phyloP scores from a whole-genome alignment of 768 basidiomycete species.

The Boletellus sp. region DNA sequence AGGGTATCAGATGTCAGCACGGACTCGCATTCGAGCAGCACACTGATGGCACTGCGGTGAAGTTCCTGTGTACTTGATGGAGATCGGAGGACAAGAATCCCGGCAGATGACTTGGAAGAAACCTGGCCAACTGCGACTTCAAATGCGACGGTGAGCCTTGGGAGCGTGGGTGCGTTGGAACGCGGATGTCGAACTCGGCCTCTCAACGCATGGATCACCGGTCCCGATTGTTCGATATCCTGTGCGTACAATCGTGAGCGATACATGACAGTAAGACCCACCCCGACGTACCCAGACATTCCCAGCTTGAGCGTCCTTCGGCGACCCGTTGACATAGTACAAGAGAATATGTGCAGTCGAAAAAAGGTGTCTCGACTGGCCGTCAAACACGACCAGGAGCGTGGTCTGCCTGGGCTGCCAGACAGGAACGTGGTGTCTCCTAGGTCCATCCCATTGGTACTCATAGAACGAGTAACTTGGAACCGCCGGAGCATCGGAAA shows the following conservation, averaged over 20 bases:
- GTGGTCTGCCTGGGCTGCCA: conserved; percentile 25
- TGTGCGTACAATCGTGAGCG: background rate
- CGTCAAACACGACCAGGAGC: conserved; percentile 20
- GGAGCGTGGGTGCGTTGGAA: conserved; percentile 15
- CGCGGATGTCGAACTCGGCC: background rate
- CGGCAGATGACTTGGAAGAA: conserved; percentile 4
- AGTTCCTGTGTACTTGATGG: conserved; percentile 6
- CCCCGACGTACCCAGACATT: conserved; percentile 19
- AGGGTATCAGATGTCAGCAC: conserved; percentile 12
- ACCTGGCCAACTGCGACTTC: conserved; percentile 13
- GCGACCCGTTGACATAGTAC: conserved; percentile 9
- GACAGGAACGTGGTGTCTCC: conserved; percentile 15
- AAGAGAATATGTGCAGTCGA: conserved; percentile 20
- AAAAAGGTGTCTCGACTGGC: conserved; percentile 18
- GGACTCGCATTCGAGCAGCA: conserved; percentile 16
- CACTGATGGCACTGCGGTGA: background rate
- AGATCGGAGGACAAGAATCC: conserved; percentile 13
- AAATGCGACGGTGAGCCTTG: conserved; percentile 19
- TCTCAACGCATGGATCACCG: conserved; percentile 9
- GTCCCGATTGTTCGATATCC: conserved; percentile 18
- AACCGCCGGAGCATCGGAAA: background rate
- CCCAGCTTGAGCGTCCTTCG: conserved; percentile 7
- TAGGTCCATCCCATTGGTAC: conserved; percentile 24
- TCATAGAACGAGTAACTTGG: conserved; percentile 18
- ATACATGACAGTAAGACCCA: background rate